Evolutionary conservation across 2,329 filamentous ascomycete genomes (phyloP).

Genomic region (Cladorrhinum sp.): DNA sequence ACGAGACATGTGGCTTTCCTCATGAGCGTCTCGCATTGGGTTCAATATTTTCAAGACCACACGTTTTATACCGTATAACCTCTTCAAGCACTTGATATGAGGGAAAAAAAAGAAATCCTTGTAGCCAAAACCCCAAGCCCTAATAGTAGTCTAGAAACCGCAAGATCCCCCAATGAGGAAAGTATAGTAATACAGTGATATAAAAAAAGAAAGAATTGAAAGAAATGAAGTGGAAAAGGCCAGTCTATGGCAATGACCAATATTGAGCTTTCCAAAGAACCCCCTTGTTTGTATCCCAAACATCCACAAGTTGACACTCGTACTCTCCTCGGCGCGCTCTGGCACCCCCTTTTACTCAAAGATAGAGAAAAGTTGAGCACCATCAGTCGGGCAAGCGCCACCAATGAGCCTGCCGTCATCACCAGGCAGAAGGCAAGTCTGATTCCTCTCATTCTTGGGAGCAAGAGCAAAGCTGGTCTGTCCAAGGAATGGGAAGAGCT

Average conservation of each 20-base stretch:
- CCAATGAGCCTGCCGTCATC: constrained; percentile 29
- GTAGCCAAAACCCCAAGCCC: not conserved
- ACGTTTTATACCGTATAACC: not conserved
- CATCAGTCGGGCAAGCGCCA: constrained; percentile 32
- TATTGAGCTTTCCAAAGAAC: not conserved
- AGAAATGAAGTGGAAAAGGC: not conserved
- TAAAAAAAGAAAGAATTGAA: not conserved
- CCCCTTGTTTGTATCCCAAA: not conserved
- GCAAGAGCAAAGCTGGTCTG: constrained; percentile 42
- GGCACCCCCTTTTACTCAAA: constrained; percentile 18
- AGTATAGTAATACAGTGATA: not conserved
- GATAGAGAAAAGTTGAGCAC: constrained; percentile 33
- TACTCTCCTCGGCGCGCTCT: not conserved
- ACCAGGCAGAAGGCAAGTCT: constrained; percentile 43
- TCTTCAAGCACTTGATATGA: not conserved
- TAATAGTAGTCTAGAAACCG: not conserved
- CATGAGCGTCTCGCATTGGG: not conserved
- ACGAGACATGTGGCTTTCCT: not conserved
- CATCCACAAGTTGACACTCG: not conserved
- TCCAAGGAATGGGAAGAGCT: constrained; percentile 48
- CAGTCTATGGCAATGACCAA: not conserved
- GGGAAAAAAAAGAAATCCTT: not conserved
- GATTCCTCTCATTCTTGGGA: constrained; percentile 42
- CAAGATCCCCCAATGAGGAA: not conserved
- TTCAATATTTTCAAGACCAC: not conserved